Percentiles rank a stretch among this genome's conserved stretches.
These are phyloP conservation scores for Geotrichum armillariae DNA, from an alignment of 1,139 yeast genomes.

Conservation along the genomic window DNA sequence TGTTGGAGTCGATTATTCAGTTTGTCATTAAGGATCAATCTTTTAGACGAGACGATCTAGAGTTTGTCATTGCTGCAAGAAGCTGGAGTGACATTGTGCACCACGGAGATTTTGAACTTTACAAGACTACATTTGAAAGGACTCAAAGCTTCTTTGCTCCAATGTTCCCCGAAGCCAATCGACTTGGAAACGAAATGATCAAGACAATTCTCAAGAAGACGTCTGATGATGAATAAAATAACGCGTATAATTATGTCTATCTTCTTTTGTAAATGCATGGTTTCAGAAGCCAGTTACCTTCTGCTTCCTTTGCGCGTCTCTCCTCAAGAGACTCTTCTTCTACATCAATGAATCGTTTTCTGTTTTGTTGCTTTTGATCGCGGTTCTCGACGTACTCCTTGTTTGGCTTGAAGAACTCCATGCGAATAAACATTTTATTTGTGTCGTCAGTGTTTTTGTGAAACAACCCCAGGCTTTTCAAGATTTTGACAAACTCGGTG, in stretches of 20 bases:
- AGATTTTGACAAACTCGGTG: constrained; percentile 70
- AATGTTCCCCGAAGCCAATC: constrained; percentile 85
- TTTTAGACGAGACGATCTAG: constrained; percentile 83
- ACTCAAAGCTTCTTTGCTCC: constrained; percentile 82
- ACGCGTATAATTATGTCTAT: constrained; percentile 34
- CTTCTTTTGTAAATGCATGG: constrained; percentile 96
- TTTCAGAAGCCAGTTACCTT: constrained; percentile 85
- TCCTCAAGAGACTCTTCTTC: constrained; percentile 58
- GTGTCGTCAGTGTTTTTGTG: constrained; percentile 84
- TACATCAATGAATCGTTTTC: constrained; percentile 68
- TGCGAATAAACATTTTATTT: constrained; percentile 91
- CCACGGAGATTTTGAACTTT: constrained; percentile 72
- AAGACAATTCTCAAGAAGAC: constrained; percentile 59
- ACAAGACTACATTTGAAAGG: constrained; percentile 68
- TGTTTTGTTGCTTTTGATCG: constrained; percentile 48
- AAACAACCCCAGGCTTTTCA: constrained; percentile 79
- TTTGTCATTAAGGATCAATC: constrained; percentile 59
- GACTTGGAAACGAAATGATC: constrained; percentile 94
- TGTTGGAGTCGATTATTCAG: constrained; percentile 74
- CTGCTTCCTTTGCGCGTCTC: constrained; percentile 60
- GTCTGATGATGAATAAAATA: background rate
- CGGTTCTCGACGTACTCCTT: constrained; percentile 67
- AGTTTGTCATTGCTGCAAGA: constrained; percentile 46
- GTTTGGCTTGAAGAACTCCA: constrained; percentile 85
- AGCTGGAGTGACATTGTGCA: constrained; percentile 81